Evolutionary conservation across 345 rosid genomes (phyloP).

Genomic region (Lepidium didymum): DNA sequence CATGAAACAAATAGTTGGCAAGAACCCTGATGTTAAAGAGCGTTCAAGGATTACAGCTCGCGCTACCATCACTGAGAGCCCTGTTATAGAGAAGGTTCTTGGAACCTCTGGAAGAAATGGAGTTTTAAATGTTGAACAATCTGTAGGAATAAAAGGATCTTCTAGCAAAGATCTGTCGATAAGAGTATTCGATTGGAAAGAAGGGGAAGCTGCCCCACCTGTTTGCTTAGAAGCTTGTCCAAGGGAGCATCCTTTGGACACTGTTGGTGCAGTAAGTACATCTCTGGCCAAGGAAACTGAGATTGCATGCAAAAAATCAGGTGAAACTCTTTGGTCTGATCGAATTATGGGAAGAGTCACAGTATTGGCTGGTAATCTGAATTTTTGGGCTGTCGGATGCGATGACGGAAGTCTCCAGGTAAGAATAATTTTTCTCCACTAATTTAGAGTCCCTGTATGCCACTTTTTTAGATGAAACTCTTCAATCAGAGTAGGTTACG

Average conservation of each 20-base stretch:
- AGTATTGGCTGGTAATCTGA: constrained; percentile 92
- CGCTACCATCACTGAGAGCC: constrained; percentile 65
- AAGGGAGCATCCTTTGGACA: constrained; percentile 70
- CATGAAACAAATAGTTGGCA: constrained; percentile 37
- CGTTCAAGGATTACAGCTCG: constrained; percentile 73
- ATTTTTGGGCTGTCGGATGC: constrained; percentile 98
- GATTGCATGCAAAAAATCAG: constrained; percentile 63
- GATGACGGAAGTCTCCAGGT: constrained; percentile 98
- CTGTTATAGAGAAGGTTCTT: constrained; percentile 80
- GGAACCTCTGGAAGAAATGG: constrained; percentile 48
- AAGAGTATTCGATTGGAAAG: constrained; percentile 80
- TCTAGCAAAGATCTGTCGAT: constrained; percentile 45
- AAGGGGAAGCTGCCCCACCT: constrained; percentile 56
- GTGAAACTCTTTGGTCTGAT: constrained; percentile 84
- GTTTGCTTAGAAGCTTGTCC: constrained; percentile 89
- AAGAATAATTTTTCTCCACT: constrained; percentile 8
- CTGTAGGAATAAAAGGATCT: constrained; percentile 51
- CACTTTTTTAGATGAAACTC: neutral
- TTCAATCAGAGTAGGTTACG: neutral
- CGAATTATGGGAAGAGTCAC: constrained; percentile 83
- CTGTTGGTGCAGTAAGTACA: constrained; percentile 59
- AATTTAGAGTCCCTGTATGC: neutral
- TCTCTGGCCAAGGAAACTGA: constrained; percentile 78
- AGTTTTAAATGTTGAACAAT: constrained; percentile 47
- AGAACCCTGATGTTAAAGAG: constrained; percentile 57